Evolutionary conservation across 306 rosid genomes (phyloP).

Genomic region (Castanea sativa): DNA sequence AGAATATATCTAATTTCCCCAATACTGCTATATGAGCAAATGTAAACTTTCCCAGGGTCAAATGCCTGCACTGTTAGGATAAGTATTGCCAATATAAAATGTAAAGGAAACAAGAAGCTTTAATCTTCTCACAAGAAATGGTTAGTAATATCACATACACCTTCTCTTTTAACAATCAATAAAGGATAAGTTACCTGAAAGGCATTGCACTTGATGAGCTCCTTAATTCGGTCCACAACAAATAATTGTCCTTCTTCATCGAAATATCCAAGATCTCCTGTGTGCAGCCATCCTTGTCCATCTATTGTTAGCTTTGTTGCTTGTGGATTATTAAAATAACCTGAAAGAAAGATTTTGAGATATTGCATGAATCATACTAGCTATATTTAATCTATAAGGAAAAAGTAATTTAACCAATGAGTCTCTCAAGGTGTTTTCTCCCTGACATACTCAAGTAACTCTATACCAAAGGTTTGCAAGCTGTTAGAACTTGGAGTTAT

Average conservation of each 20-base stretch:
- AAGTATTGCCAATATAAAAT: too few species aligned
- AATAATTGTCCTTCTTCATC: conserved; percentile 36
- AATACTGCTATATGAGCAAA: too few species aligned
- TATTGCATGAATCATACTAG: background rate
- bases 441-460: too few species aligned
- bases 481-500: too few species aligned
- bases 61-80: too few species aligned
- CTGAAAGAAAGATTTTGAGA: conserved; percentile 16
- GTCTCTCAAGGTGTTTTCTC: too few species aligned
- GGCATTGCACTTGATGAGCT: conserved; percentile 45
- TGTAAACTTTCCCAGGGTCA: too few species aligned
- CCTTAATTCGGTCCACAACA: conserved; percentile 50
- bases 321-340: conserved; percentile 44
- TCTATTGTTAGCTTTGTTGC: conserved; percentile 39
- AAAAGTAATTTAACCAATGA: background rate
- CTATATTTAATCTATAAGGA: background rate
- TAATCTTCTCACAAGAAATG: background rate
- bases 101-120: background rate
- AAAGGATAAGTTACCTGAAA: conserved; percentile 27
- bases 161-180: background rate
- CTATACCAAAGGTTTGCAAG: too few species aligned
- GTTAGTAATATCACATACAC: background rate
- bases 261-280: conserved; percentile 54
- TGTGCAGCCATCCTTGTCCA: conserved; percentile 40
- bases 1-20: too few species aligned